These are phyloP conservation scores for Calonectria fujianensis DNA, from an alignment of 2,329 filamentous ascomycete species.

Conservation along the genomic window DNA sequence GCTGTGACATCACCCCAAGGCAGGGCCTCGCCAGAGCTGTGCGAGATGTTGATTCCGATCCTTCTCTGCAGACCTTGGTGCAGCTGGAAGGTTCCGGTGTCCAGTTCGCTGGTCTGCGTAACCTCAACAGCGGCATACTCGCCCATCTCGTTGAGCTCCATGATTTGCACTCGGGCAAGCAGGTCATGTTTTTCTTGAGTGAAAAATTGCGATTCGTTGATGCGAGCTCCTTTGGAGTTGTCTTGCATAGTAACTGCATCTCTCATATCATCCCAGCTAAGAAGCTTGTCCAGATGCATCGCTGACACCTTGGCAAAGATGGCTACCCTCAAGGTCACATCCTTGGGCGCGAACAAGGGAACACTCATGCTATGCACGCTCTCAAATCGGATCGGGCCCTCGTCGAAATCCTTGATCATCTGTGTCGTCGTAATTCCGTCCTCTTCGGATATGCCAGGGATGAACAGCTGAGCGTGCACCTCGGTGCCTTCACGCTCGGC, in stretches of 20 bases:
- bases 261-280: slow-evolving; percentile 99
- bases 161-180: slow-evolving; percentile 89
- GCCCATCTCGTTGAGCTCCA: slow-evolving; percentile 93
- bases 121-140: slow-evolving; percentile 96
- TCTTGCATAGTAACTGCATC: slow-evolving; percentile 80
- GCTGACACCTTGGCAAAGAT: slow-evolving; percentile 93
- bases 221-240: slow-evolving; percentile 76
- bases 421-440: slow-evolving; percentile 96
- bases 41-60: slow-evolving; percentile 90
- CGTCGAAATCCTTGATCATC: slow-evolving; percentile 95
- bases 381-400: slow-evolving; percentile 93
- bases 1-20: slow-evolving; percentile 90
- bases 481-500: slow-evolving; percentile 96
- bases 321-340: slow-evolving; percentile 87
- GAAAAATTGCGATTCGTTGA: slow-evolving; percentile 94
- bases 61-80: slow-evolving; percentile 95
- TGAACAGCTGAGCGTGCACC: slow-evolving; percentile 97
- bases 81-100: slow-evolving; percentile 93
- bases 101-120: slow-evolving; percentile 87
- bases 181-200: slow-evolving; percentile 96
- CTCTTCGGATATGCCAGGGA: slow-evolving; percentile 91
- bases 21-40: slow-evolving; percentile 90
- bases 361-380: slow-evolving; percentile 99
- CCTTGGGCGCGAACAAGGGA: slow-evolving; percentile 81
- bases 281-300: slow-evolving; percentile 96